Conservation (phyloP, 2,329 filamentous ascomycete species). For the Colletotrichum sp. region DNA sequence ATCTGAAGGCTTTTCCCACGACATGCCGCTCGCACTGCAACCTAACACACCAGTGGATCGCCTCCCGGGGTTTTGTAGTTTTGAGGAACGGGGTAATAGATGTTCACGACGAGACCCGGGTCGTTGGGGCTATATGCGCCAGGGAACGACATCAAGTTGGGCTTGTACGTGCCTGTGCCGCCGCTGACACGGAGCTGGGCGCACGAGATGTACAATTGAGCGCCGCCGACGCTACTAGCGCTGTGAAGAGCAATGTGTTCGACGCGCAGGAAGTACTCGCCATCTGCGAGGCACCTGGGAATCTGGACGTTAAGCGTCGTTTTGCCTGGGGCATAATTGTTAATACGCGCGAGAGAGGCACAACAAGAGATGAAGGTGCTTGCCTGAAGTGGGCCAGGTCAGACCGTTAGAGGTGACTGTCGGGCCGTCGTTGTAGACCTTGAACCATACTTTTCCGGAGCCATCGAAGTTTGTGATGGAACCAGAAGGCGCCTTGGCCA, state of each 20-base stretch:
- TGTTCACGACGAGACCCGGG: conserved; percentile 47
- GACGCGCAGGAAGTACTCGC: conserved; percentile 53
- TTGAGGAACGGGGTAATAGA: conserved; percentile 46
- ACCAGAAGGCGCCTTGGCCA: conserved; percentile 40
- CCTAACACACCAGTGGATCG: conserved; percentile 19
- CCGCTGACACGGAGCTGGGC: conserved; percentile 47
- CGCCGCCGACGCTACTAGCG: conserved; percentile 43
- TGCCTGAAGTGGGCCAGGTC: conserved; percentile 45
- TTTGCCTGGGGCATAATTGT: conserved; percentile 24
- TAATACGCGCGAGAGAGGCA: not conserved
- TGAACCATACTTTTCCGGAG: conserved; percentile 43
- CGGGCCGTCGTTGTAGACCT: conserved; percentile 49
- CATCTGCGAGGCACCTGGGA: conserved; percentile 48
- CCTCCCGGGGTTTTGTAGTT: conserved; percentile 34
- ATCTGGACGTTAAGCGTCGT: conserved; percentile 43
- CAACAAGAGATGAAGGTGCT: not conserved
- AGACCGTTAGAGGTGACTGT: conserved; percentile 38
- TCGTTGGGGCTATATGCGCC: conserved; percentile 45
- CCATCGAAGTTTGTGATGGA: conserved; percentile 39
- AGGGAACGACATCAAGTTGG: conserved; percentile 44
- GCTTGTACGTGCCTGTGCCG: conserved; percentile 41
- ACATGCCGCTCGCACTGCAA: conserved; percentile 57
- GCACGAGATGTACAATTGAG: conserved; percentile 52
- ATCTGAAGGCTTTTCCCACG: not conserved
- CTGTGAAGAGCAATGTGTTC: conserved; percentile 55